Conservation (phyloP, 2,329 filamentous ascomycete genomes). For the Rhynchosporium graminicola region DNA sequence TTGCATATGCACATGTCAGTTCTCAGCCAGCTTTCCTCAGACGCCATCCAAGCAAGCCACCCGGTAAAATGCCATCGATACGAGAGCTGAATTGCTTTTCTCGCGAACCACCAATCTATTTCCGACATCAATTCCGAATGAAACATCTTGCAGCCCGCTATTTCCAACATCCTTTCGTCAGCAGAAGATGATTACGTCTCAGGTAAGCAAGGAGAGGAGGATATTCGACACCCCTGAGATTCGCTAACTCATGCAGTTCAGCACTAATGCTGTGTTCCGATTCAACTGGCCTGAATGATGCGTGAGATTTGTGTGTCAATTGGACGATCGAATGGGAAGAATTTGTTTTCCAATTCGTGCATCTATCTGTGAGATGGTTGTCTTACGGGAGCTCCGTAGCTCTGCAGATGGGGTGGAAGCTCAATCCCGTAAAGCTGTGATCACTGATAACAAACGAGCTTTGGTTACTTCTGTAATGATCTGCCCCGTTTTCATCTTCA, state of each 20-base stretch:
- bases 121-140: not conserved
- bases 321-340: conserved; percentile 7
- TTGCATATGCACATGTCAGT: not conserved
- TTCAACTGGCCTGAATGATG: not conserved
- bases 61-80: not conserved
- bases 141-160: not conserved
- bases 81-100: conserved; percentile 1
- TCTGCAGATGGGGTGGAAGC: not conserved
- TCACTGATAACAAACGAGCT: not conserved
- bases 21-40: conserved; percentile 5
- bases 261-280: conserved; percentile 4
- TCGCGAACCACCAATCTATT: no score
- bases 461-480: not conserved
- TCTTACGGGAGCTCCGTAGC: conserved; percentile 5
- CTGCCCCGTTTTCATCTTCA: no score
- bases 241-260: not conserved
- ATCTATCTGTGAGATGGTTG: not conserved
- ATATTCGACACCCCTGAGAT: not conserved
- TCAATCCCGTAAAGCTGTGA: not conserved
- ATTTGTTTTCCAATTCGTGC: not conserved
- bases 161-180: not conserved
- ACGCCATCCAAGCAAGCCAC: not conserved
- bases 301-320: not conserved
- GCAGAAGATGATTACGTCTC: not conserved
- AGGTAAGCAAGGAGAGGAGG: not conserved